Evolutionary conservation across 2,329 filamentous ascomycete genomes (phyloP), one percentile per base, ranked within the genome.

Genomic region (Bipolaris bicolor): DNA sequence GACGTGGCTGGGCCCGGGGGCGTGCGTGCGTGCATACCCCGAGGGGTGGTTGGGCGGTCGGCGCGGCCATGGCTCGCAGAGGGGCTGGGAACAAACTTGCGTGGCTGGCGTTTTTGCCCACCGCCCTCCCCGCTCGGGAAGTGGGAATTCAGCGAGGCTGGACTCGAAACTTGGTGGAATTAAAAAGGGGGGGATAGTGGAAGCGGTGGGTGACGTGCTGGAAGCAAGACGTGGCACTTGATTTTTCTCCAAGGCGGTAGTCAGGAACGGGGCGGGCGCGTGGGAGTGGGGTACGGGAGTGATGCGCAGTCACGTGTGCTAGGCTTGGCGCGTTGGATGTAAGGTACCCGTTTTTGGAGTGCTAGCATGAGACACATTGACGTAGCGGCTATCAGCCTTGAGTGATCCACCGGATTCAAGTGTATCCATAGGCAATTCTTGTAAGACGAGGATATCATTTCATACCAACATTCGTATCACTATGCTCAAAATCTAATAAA

Each of bases 41-140:
- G 40, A 58, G 55, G 66, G 66, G 66, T 62, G 66, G 68, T 67
- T 70, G 66, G 66, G 64, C 1, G 29, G 29, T 10, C 29, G 39
- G n/a, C 53, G 54, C 54, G 40, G 44, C 49, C 51, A 31, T 33
- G 40, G 41, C 49, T 51, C 49, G 55, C 44, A 55, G 57, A 52
- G 47, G 52, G 65, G 48, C 52, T 47, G 56, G 61, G 41, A 48
- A 55, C 52, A 37, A 47, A 31, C 29, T 29, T 13, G 26, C 36
- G 53, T 62, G 60, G 60, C 60, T 62, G 59, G 59, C 43, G 29
- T 31, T 29, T 26, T 26, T 16, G 39, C 34, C 18, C 13, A 31
- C 29, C 29, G 29, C 29, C 29, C 9, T 10, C 10, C 29, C 22
- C 22, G 4, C 24, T 26, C 24, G 29, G 10, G 29, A 13, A 31